Percentiles rank a stretch among this genome's conserved stretches.
Evolutionary conservation across 768 basidiomycete genomes (phyloP).

Genomic region (Mycena haematopus): DNA sequence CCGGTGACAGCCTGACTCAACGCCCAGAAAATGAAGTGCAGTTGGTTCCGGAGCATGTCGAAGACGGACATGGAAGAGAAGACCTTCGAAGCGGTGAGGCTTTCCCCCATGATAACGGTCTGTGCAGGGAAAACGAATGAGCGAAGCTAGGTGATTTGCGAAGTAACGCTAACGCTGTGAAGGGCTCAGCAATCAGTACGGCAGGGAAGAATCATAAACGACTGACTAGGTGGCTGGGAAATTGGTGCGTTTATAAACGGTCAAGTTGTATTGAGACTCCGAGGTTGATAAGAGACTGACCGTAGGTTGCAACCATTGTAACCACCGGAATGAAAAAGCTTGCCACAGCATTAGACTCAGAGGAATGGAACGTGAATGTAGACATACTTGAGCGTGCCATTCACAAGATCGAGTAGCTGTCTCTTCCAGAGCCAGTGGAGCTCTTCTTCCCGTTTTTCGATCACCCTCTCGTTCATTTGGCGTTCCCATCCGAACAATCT

Average conservation of each 20-base stretch:
- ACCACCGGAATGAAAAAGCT: constrained; percentile 67
- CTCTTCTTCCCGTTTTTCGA: constrained; percentile 67
- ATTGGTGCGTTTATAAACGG: background rate
- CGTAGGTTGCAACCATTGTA: constrained; percentile 71
- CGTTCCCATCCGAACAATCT: constrained; percentile 70
- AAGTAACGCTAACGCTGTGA: constrained; percentile 10
- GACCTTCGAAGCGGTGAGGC: constrained; percentile 49
- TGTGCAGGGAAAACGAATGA: constrained; percentile 15
- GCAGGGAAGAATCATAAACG: background rate
- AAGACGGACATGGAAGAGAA: constrained; percentile 67
- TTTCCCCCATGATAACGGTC: constrained; percentile 49
- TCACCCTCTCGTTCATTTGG: constrained; percentile 59
- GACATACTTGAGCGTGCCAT: constrained; percentile 51
- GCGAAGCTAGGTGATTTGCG: too few relatives aligned
- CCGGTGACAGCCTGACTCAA: constrained; percentile 40
- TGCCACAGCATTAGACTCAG: background rate
- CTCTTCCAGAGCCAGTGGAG: constrained; percentile 58
- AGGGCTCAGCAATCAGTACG: background rate
- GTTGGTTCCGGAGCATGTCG: constrained; percentile 56
- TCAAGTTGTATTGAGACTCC: background rate
- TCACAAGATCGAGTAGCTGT: constrained; percentile 52
- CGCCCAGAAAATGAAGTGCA: constrained; percentile 27
- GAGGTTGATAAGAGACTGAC: constrained; percentile 29
- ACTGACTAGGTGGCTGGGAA: constrained; percentile 24
- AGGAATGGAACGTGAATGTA: too few relatives aligned